Conservation (phyloP, 2,329 filamentous ascomycete genomes). For the Daldinia eschscholtzii region DNA sequence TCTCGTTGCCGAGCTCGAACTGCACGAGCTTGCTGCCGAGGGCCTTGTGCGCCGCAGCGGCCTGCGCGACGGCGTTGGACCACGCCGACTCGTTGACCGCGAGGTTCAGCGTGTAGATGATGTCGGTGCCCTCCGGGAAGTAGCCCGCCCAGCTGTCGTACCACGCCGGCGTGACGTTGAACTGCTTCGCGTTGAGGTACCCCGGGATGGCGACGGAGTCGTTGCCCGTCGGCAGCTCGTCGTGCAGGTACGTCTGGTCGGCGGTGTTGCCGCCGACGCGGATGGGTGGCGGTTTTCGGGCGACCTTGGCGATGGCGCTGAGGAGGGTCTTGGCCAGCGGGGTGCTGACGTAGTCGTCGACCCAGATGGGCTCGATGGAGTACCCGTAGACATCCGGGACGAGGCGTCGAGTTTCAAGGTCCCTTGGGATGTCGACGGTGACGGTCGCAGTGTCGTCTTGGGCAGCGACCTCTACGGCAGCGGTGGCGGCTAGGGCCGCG, state of each 20-base stretch:
- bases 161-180: slow-evolving; percentile 54
- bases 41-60: slow-evolving; percentile 48
- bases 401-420: slow-evolving; percentile 47
- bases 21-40: slow-evolving; percentile 49
- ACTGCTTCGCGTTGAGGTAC: slow-evolving; percentile 42
- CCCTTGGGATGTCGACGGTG: slow-evolving; percentile 45
- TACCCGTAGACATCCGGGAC: slow-evolving; percentile 52
- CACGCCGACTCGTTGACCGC: slow-evolving; percentile 51
- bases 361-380: slow-evolving; percentile 54
- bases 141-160: slow-evolving; percentile 52
- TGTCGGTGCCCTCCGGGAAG: slow-evolving; percentile 51
- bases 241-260: slow-evolving; percentile 52
- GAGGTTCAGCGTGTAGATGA: slow-evolving; percentile 54
- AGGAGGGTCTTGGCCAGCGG: slow-evolving; percentile 49
- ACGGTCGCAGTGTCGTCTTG: slow-evolving; percentile 24
- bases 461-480: slow-evolving; percentile 27
- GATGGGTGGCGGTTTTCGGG: slow-evolving; percentile 51
- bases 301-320: slow-evolving; percentile 46
- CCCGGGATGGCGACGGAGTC: slow-evolving; percentile 49
- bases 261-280: slow-evolving; percentile 55
- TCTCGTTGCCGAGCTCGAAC: slow-evolving; percentile 55
- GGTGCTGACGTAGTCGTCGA: slow-evolving; percentile 50
- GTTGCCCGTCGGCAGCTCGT: slow-evolving; percentile 47
- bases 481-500: slow-evolving; percentile 6
- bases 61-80: slow-evolving; percentile 50